Base-by-base conservation (phyloP, 1,139 yeast genomes). In the Scheffersomyces illinoinensis region DNA sequence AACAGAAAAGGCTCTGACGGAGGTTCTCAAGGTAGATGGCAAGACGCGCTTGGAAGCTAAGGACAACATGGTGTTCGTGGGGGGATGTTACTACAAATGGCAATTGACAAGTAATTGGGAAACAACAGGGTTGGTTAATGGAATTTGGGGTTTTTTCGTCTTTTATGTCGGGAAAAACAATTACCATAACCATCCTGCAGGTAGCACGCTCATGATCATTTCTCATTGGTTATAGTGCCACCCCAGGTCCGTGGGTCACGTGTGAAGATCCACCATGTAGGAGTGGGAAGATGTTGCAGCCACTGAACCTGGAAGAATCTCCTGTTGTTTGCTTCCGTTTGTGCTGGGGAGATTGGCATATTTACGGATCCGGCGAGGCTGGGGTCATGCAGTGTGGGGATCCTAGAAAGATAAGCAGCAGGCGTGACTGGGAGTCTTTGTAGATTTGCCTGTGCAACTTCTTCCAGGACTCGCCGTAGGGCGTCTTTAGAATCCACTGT, bases 1-100 rank as follows among this genome's bases (percentile, higher is more conserved):
- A 59, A 73, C 70, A 54, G 83, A 76, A 67, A 81, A 73, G 50
- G 74, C 63, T 77, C 85, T 79, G 62, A 71, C 65, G 56, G 78
- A 68, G 59, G 69, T 55, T 57, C 62, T 62, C 43, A 33, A 33
- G 17, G 43, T 33, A 17, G 43, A 33, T 61, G 63, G 70, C 54
- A 67, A 63, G 53, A 75, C 61, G 60, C 71, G 75, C 68, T 67
- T 76, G 57, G 77, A 65, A 60, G 75, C 62, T 71, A 75, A 76
- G 57, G 79, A 68, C 66, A 77, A 76, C 82, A 78, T 77, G n/a
- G 24, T 48, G 51, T 14, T 33, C 10, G 43, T 33, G 43, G 43
- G 43, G 43, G 43, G 17, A 33, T 33, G 43, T 33, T 33, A 33
- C 43, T 33, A 33, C 43, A 33, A 33, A 33, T 33, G 43, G 17